Base-by-base conservation (phyloP, 2,329 filamentous ascomycete species). In the Hypoxylon sp. region DNA sequence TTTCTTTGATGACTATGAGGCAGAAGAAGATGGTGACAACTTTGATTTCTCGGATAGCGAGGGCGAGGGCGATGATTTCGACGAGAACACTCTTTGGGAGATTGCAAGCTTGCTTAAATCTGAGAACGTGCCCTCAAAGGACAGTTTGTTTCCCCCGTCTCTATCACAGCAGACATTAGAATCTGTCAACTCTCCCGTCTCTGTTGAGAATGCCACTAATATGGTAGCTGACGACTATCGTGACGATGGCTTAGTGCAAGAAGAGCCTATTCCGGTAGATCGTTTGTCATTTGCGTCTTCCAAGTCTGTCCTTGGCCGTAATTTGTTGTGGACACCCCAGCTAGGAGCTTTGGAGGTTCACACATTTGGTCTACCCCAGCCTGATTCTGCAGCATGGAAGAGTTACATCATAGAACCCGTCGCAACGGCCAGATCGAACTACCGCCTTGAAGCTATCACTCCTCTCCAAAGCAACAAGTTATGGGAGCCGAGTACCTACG, bases 51-150 rank as follows among this genome's bases (percentile, higher is more conserved):
- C 81, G 30, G 75, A 77, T 17, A 77, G 72, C 34, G 72, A 80
- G 41, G 75, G 75, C 45, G 82, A 80, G 49, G 85, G 84, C 38
- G 85, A 86, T 55, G 84, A 82, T 21, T 89, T 90, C 68, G 88
- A 90, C 66, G 88, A 90, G 78, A 84, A 80, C 9, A 90, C 87
- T 0, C 79, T 90, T 25, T 89, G 87, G 86, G 87, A 90, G 74
- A 90, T 90, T 77, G 88, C 87, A 63, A 87, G 81, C 65, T 80
- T 90, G 43, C 79, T 90, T 10, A 84, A 85, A 75, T 81, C 83
- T 1, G 82, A 84, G 60, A 76, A 83, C 52, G 77, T 88, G 3
- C 85, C 86, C 2, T 85, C 86, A 11, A 84, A 81, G 70, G 74
- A 84, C 45, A 88, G 84, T 71, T 75, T 89, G 7, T 75, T 87